These are phyloP conservation scores for Marasmius sp. DNA, from an alignment of 1,284 basidiomycete species.

Conservation along the genomic window DNA sequence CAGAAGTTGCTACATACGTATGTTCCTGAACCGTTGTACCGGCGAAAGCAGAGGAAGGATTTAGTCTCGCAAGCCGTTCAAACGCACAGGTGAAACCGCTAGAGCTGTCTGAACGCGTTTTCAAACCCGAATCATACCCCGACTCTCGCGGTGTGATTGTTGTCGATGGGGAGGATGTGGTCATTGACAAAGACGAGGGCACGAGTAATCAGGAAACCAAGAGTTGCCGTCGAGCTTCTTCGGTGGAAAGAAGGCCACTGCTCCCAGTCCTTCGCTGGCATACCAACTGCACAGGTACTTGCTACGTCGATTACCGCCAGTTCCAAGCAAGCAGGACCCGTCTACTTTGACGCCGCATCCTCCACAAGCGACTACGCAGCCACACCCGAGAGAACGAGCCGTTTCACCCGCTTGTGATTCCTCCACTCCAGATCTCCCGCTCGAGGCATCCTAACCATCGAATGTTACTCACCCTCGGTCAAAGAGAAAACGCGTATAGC, in stretches of 20 bases:
- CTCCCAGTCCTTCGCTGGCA: neutral
- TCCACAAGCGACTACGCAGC: too few relatives aligned
- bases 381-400: too few relatives aligned
- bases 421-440: too few relatives aligned
- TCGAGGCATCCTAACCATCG: too few relatives aligned
- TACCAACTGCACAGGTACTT: conserved; percentile 35
- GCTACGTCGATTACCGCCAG: conserved; percentile 29
- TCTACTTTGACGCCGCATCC: too few relatives aligned
- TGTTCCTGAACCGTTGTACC: conserved; percentile 64
- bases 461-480: too few relatives aligned
- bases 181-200: conserved; percentile 27
- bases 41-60: conserved; percentile 85
- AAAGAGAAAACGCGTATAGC: too few relatives aligned
- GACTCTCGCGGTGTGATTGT: neutral
- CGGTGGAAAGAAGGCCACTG: conserved; percentile 32
- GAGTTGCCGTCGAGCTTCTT: conserved; percentile 80
- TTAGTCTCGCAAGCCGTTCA: conserved; percentile 57
- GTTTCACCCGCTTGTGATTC: too few relatives aligned
- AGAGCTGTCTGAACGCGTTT: conserved; percentile 55
- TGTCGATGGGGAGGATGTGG: conserved; percentile 27
- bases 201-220: conserved; percentile 83
- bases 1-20: conserved; percentile 87
- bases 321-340: too few relatives aligned
- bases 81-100: conserved; percentile 40
- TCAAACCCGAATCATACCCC: conserved; percentile 42